Percentiles rank a stretch among this genome's conserved stretches.
Conservation (phyloP, 2,329 filamentous ascomycete species). For the Pseudogymnoascus sp. region DNA sequence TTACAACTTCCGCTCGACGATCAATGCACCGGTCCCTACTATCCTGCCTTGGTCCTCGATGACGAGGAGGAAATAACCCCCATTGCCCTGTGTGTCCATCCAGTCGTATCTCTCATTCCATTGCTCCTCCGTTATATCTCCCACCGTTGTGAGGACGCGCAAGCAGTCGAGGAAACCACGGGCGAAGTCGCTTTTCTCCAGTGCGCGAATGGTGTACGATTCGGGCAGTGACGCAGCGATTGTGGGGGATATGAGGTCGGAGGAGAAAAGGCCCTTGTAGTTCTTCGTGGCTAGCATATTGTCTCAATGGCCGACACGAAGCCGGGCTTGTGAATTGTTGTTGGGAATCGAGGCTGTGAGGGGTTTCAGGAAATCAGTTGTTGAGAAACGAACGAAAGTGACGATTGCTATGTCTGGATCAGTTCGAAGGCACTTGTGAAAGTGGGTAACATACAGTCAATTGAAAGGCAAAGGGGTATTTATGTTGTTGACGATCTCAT, state of each 20-base stretch:
- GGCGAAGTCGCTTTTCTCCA: conserved; percentile 68
- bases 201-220: conserved; percentile 73
- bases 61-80: conserved; percentile 77
- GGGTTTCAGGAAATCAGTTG: not conserved
- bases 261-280: conserved; percentile 60
- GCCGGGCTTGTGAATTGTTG: not conserved
- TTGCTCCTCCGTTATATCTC: conserved; percentile 64
- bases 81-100: conserved; percentile 57
- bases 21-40: conserved; percentile 78
- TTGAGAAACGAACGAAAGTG: not conserved
- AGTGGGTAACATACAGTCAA: not conserved
- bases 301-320: not conserved
- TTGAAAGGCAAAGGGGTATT: not conserved
- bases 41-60: conserved; percentile 62
- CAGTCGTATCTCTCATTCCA: conserved; percentile 74
- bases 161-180: conserved; percentile 85
- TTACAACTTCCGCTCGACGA: conserved; percentile 91
- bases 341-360: not conserved
- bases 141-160: conserved; percentile 83
- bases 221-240: conserved; percentile 66
- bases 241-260: conserved; percentile 65
- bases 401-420: not conserved
- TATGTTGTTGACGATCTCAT: not conserved
- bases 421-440: not conserved
- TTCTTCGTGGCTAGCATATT: not conserved